Percentiles rank a stretch among this genome's conserved stretches.
These are phyloP conservation scores for Phylloporus sp. DNA, from an alignment of 768 basidiomycete genomes.

Conservation along the genomic window DNA sequence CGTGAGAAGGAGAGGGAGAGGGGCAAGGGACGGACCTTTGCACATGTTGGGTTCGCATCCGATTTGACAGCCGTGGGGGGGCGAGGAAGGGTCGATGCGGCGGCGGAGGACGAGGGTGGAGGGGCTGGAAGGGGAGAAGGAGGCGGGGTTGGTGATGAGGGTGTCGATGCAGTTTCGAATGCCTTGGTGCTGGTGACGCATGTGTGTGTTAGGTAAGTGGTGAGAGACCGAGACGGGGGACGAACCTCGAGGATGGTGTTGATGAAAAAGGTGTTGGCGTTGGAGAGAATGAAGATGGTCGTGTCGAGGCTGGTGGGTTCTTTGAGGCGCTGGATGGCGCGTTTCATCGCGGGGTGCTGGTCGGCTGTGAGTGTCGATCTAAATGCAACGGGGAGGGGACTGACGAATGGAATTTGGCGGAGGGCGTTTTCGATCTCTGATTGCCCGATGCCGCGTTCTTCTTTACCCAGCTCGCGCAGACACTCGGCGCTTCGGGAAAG, in stretches of 20 bases:
- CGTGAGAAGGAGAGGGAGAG: too few relatives aligned
- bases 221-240: neutral
- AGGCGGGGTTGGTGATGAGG: constrained; percentile 89
- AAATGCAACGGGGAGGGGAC: constrained; percentile 30
- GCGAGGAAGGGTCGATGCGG: constrained; percentile 66
- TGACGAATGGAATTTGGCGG: constrained; percentile 79
- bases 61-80: constrained; percentile 77
- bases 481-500: constrained; percentile 50
- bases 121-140: constrained; percentile 61
- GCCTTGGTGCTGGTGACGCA: constrained; percentile 55
- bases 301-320: constrained; percentile 49
- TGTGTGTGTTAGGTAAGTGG: neutral
- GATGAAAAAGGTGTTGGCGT: constrained; percentile 91
- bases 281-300: constrained; percentile 88
- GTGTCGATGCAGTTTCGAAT: constrained; percentile 70
- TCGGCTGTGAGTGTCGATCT: neutral
- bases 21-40: constrained; percentile 63
- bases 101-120: constrained; percentile 73
- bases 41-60: constrained; percentile 98
- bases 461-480: constrained; percentile 54
- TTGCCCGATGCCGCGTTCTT: constrained; percentile 60
- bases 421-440: constrained; percentile 77
- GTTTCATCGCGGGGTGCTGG: constrained; percentile 95
- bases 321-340: constrained; percentile 79
- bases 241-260: constrained; percentile 78